phyloP scores from a whole-genome alignment of 2,329 filamentous ascomycete species.

The Aspergillus brasiliensis region DNA sequence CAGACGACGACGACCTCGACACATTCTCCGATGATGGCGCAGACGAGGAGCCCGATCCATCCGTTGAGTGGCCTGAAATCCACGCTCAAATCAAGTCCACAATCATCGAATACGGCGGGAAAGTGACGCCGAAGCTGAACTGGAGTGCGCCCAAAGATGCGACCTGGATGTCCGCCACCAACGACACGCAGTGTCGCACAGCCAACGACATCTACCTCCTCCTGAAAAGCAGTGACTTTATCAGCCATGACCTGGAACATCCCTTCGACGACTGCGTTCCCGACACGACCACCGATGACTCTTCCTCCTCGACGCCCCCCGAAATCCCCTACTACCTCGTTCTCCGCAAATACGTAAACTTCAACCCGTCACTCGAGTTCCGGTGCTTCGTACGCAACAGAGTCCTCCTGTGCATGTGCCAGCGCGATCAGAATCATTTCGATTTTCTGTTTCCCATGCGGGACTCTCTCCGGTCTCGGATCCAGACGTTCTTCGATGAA shows the following conservation, averaged over 20 bases:
- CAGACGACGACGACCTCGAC: slow-evolving; percentile 53
- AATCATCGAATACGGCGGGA: slow-evolving; percentile 79
- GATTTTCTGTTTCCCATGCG: slow-evolving; percentile 74
- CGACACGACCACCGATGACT: slow-evolving; percentile 24
- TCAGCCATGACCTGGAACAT: slow-evolving; percentile 91
- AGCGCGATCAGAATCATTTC: slow-evolving; percentile 89
- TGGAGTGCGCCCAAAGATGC: slow-evolving; percentile 98
- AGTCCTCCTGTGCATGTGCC: slow-evolving; percentile 77
- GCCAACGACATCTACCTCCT: slow-evolving; percentile 92
- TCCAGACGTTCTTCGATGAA: slow-evolving; percentile 75
- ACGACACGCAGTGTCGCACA: slow-evolving; percentile 86
- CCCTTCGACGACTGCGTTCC: slow-evolving; percentile 76
- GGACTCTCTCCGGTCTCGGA: slow-evolving; percentile 65
- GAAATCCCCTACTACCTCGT: slow-evolving; percentile 76
- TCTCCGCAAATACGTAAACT: slow-evolving; percentile 81
- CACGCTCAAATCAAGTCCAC: slow-evolving; percentile 75
- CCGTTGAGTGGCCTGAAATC: slow-evolving; percentile 64
- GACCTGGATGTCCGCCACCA: slow-evolving; percentile 83
- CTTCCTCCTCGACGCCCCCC: slow-evolving; percentile 24
- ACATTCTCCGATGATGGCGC: slow-evolving; percentile 55
- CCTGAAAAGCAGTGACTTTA: slow-evolving; percentile 90
- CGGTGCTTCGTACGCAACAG: slow-evolving; percentile 89
- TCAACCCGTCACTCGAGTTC: slow-evolving; percentile 91
- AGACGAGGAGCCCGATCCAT: slow-evolving; percentile 60
- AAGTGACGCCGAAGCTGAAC: slow-evolving; percentile 90